A percentile compares a stretch with the other conserved stretches of the same genome.
These are phyloP conservation scores for Medicago ruthenica DNA, from an alignment of 306 rosid genomes.

Conservation along the genomic window DNA sequence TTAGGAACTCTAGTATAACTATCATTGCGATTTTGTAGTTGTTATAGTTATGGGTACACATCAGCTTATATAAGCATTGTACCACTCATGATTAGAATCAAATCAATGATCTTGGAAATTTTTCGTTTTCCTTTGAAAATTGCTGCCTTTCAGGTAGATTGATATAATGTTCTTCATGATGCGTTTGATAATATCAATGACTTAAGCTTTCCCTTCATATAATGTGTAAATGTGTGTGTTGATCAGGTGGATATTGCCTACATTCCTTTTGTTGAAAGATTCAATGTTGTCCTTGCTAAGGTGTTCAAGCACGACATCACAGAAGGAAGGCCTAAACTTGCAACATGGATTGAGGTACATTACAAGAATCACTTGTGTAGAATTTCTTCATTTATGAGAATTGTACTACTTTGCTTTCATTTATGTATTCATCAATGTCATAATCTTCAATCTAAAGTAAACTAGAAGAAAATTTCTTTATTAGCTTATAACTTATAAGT, in stretches of 20 bases:
- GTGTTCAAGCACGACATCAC: slow-evolving; percentile 63
- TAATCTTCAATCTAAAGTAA: slow-evolving; percentile 22
- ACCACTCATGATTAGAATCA: too few relatives aligned
- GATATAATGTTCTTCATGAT: not conserved
- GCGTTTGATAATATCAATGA: not conserved
- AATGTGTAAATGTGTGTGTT: slow-evolving; percentile 38
- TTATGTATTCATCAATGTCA: slow-evolving; percentile 3
- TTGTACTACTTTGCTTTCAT: slow-evolving; percentile 2
- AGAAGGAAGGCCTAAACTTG: slow-evolving; percentile 77
- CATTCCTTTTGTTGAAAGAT: slow-evolving; percentile 72
- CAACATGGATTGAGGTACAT: slow-evolving; percentile 72
- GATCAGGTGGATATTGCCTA: slow-evolving; percentile 79
- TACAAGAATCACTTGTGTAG: not conserved
- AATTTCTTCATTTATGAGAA: not conserved
- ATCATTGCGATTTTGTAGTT: too few relatives aligned
- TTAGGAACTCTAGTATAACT: too few relatives aligned
- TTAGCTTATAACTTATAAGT: not conserved
- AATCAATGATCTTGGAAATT: not conserved
- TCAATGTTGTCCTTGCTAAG: slow-evolving; percentile 58
- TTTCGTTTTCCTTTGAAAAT: not conserved
- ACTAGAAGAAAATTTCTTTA: slow-evolving; percentile 12
- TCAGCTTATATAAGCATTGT: too few relatives aligned
- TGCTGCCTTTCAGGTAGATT: not conserved
- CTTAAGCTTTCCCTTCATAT: not conserved
- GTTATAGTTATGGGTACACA: too few relatives aligned